Conservation (phyloP, 352 stramenopile species). For the Pythium volutum region DNA sequence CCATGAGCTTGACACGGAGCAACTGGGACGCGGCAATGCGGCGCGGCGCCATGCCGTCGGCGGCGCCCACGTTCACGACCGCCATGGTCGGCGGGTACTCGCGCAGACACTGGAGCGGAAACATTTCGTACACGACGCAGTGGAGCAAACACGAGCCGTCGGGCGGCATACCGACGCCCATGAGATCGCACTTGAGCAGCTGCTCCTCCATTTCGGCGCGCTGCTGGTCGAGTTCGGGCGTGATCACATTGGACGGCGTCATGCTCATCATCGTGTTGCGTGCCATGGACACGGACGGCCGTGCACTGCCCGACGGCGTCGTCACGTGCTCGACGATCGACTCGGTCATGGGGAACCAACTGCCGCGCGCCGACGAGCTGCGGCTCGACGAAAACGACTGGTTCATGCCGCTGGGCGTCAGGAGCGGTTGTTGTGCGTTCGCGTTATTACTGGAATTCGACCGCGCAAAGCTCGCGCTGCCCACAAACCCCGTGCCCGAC, state of each 20-base stretch:
- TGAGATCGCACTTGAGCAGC: slow-evolving; percentile 52
- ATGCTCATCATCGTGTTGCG: slow-evolving; percentile 52
- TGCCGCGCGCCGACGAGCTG: slow-evolving; percentile 35
- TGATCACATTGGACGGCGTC: slow-evolving; percentile 64
- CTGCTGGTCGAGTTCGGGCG: slow-evolving; percentile 68
- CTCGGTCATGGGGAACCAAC: slow-evolving; percentile 57
- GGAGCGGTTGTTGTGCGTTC: slow-evolving; percentile 25
- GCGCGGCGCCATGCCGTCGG: slow-evolving; percentile 71
- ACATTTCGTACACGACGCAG: slow-evolving; percentile 86
- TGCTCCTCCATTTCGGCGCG: slow-evolving; percentile 76
- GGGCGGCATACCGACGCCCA: slow-evolving; percentile 77
- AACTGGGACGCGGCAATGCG: slow-evolving; percentile 61
- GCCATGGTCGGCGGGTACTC: slow-evolving; percentile 73
- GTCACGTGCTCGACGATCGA: slow-evolving; percentile 20
- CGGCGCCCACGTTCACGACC: slow-evolving; percentile 77
- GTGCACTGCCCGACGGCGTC: slow-evolving; percentile 10
- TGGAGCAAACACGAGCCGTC: slow-evolving; percentile 81
- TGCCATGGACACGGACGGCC: slow-evolving; percentile 34
- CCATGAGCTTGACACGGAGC: slow-evolving; percentile 65
- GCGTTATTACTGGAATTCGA: slow-evolving; percentile 10
- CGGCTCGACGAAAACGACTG: slow-evolving; percentile 32
- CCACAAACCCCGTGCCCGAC: slow-evolving; percentile 78
- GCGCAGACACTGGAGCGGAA: slow-evolving; percentile 67
- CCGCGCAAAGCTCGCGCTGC: slow-evolving; percentile 56
- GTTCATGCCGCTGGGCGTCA: slow-evolving; percentile 2